These are phyloP conservation scores for Phytophthora pisi DNA, from an alignment of 352 stramenopile genomes.

Conservation along the genomic window DNA sequence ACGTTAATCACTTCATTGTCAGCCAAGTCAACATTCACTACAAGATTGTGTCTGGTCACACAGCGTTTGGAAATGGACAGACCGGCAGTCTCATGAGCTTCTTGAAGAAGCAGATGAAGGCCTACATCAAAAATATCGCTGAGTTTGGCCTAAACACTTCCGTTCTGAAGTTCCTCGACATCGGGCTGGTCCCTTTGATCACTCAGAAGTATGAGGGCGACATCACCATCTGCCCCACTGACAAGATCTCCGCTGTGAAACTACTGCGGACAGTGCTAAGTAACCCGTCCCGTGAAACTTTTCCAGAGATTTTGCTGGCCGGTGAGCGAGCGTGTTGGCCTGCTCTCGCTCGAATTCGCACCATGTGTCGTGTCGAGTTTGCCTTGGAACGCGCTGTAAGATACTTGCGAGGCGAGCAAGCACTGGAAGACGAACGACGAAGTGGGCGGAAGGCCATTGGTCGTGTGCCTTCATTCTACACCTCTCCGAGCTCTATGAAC, in stretches of 20 bases:
- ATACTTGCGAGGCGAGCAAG: slow-evolving; percentile 83
- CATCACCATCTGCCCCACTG: slow-evolving; percentile 96
- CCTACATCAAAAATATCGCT: slow-evolving; percentile 89
- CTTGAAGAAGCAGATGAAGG: slow-evolving; percentile 95
- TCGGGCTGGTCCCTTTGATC: slow-evolving; percentile 79
- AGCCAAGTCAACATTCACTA: slow-evolving; percentile 94
- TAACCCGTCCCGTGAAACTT: slow-evolving; percentile 79
- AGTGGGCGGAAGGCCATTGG: slow-evolving; percentile 76
- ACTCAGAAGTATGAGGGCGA: slow-evolving; percentile 98
- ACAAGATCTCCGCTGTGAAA: slow-evolving; percentile 86
- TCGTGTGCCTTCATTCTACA: slow-evolving; percentile 89
- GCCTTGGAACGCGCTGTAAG: slow-evolving; percentile 92
- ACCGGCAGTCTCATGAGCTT: slow-evolving; percentile 91
- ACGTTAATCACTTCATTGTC: slow-evolving; percentile 99
- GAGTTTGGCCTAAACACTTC: slow-evolving; percentile 87
- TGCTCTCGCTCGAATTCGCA: slow-evolving; percentile 95
- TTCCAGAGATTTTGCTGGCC: slow-evolving; percentile 76
- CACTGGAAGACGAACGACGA: slow-evolving; percentile 75
- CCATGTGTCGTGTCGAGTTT: slow-evolving; percentile 97
- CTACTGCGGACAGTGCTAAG: slow-evolving; percentile 80
- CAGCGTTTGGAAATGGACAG: slow-evolving; percentile 74
- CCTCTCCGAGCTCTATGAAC: slow-evolving; percentile 86
- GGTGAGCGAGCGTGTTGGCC: slow-evolving; percentile 93
- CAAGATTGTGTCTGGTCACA: slow-evolving; percentile 85
- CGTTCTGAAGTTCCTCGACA: slow-evolving; percentile 85